Percentiles rank a stretch among this genome's conserved stretches.
These are phyloP conservation scores for Rhizomucor pusillus DNA, from an alignment of 371 early-diverging fungal species.

Conservation along the genomic window DNA sequence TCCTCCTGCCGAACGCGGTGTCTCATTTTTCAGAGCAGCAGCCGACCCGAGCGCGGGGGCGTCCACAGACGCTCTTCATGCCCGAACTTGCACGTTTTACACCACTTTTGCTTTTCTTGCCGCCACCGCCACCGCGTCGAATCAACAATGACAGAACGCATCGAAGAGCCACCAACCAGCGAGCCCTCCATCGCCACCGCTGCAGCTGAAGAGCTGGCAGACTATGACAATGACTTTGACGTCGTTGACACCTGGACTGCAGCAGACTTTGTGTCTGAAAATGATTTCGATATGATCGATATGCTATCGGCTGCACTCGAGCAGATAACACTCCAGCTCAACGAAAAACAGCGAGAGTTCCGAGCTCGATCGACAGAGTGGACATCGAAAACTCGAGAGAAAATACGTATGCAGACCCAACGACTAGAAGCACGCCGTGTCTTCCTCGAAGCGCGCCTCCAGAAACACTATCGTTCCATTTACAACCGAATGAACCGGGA, in stretches of 20 bases:
- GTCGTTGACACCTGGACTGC: conserved; percentile 22
- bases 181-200: conserved; percentile 8
- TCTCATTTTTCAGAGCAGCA: no score
- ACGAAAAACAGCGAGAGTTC: conserved; percentile 39
- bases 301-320: conserved; percentile 44
- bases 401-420: conserved; percentile 29
- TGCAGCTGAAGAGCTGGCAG: conserved; percentile 9
- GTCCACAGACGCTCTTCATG: no score
- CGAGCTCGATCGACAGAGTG: conserved; percentile 34
- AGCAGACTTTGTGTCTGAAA: conserved; percentile 24
- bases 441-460: conserved; percentile 25
- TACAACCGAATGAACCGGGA: conserved; percentile 44
- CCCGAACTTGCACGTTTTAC: no score
- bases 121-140: no score
- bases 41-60: no score
- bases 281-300: conserved; percentile 38
- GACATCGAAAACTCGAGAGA: conserved; percentile 41
- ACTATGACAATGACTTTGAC: conserved; percentile 16
- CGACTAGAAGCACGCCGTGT: conserved; percentile 35
- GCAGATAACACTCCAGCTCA: conserved; percentile 43
- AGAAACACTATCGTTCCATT: conserved; percentile 28
- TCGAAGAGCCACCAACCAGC: conserved; percentile 6
- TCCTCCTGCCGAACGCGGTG: no score
- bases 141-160: background rate
- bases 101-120: no score